Base-by-base conservation (phyloP, 2,329 filamentous ascomycete species). In the Trichophyton verrucosum region DNA sequence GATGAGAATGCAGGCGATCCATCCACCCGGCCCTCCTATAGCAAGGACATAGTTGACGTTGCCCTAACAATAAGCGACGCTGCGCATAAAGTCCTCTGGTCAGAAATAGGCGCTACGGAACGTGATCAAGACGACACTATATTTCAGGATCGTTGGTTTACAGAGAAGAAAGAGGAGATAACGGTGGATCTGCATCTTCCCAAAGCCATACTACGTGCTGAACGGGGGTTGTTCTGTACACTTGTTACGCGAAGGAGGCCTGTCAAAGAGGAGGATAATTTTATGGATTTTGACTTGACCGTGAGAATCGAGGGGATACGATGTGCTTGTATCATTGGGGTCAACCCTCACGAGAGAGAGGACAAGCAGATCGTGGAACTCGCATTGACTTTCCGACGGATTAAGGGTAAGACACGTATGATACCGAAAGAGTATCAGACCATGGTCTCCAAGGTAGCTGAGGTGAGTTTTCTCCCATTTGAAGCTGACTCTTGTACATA, bases 331-430 rank as follows among this genome's bases (percentile, higher is more conserved):
- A 76, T 81, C 33, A 72, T 81, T 61, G 79, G 79, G 1, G 77
- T 81, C n/a, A 81, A 81, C 62, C 72, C 75, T 1, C 78, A 80
- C 63, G 79, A 81, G 68, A 71, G 79, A 20, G 66, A 77, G 17
- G 76, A 80, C 68, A 79, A 79, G 63, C 79, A 81, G 66, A 72
- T 71, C 27, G 76, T 81, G 7, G 72, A 77, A 62, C 65, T 77
- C 55, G 71, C 73, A 36, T 68, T 75, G 66, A 71, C 66, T 40
- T 74, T 76, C 59, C 66, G 66, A 15, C 8, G 30, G 22, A 13
- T 22, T 24, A 51, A 7, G 17, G 7, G 7, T 22, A 13, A 9
- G 9, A 15, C 9, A 4, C 20, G 11, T 11, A 51, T 51, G 46
- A 27, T 74, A 47, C 68, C 70, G 59, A 71, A 69, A 24, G 76